Evolutionary conservation across 352 stramenopile genomes (phyloP).

Genomic region (Pythium brachiatum): DNA sequence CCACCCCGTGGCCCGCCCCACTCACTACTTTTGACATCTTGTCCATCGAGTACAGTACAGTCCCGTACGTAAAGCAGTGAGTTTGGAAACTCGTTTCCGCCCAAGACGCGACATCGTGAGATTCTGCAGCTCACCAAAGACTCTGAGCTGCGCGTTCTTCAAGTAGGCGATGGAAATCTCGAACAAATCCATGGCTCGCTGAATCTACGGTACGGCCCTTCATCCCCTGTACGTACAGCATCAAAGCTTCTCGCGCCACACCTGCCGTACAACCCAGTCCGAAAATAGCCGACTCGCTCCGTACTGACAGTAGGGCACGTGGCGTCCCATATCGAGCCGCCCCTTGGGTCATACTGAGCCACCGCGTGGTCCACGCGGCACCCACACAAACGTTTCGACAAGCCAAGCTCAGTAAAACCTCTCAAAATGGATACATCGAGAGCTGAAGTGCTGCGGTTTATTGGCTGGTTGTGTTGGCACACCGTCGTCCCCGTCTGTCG

Average conservation of each 20-base stretch:
- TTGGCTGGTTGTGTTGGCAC: background rate
- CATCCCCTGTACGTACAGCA: background rate
- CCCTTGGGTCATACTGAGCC: too few species aligned
- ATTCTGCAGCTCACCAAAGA: background rate
- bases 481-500: conserved; percentile 14
- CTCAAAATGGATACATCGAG: background rate
- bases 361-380: background rate
- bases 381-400: background rate
- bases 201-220: too few species aligned
- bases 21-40: background rate
- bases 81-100: too few species aligned
- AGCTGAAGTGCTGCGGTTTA: background rate
- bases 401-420: background rate
- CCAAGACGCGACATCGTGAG: too few species aligned
- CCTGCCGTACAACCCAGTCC: background rate
- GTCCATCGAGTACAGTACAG: too few species aligned
- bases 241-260: background rate
- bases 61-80: too few species aligned
- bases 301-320: too few species aligned
- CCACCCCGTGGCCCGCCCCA: background rate
- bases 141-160: background rate
- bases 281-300: too few species aligned
- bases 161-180: background rate
- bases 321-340: background rate
- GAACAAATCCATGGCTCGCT: background rate